These are phyloP conservation scores for Beta macrorhiza DNA, from an alignment of 179 eudicot species.

Conservation along the genomic window DNA sequence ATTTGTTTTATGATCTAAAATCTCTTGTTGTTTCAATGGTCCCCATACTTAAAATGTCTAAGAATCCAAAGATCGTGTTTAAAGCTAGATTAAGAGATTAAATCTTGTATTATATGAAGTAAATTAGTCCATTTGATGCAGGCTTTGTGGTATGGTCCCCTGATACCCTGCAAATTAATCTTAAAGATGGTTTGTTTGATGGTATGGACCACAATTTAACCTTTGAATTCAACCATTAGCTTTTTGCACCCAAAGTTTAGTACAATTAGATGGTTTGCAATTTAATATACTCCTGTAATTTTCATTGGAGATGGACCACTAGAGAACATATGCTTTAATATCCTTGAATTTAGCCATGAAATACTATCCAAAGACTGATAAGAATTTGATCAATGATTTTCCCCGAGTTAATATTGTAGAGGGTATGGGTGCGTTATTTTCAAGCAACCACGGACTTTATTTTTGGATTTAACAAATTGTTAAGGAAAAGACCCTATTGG, in stretches of 20 bases:
- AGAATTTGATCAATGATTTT: background rate
- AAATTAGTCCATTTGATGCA: slow-evolving; percentile 25
- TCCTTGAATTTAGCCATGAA: slow-evolving; percentile 26
- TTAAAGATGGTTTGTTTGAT: background rate
- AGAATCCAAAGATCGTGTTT: slow-evolving; percentile 9
- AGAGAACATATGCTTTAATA: slow-evolving; percentile 24
- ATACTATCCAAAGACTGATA: slow-evolving; percentile 3
- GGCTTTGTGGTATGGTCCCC: slow-evolving; percentile 34
- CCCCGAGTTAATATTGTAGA: background rate
- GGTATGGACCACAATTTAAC: slow-evolving; percentile 17
- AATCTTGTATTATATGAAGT: slow-evolving; percentile 3
- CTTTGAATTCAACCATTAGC: slow-evolving; percentile 18
- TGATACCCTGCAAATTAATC: slow-evolving; percentile 17
- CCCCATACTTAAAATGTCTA: slow-evolving; percentile 20
- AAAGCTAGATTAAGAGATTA: background rate
- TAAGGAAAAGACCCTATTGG: too few relatives aligned
- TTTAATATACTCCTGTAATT: slow-evolving; percentile 1
- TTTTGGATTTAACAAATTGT: background rate
- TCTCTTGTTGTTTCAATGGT: slow-evolving; percentile 24
- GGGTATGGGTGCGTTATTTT: slow-evolving; percentile 12
- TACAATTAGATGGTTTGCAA: slow-evolving; percentile 18
- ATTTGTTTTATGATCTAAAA: background rate
- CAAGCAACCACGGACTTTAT: background rate
- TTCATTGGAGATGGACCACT: slow-evolving; percentile 14
- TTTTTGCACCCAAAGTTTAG: slow-evolving; percentile 19